Base-by-base conservation (phyloP, 1,284 basidiomycete species). In the Malassezia brasiliensis region DNA sequence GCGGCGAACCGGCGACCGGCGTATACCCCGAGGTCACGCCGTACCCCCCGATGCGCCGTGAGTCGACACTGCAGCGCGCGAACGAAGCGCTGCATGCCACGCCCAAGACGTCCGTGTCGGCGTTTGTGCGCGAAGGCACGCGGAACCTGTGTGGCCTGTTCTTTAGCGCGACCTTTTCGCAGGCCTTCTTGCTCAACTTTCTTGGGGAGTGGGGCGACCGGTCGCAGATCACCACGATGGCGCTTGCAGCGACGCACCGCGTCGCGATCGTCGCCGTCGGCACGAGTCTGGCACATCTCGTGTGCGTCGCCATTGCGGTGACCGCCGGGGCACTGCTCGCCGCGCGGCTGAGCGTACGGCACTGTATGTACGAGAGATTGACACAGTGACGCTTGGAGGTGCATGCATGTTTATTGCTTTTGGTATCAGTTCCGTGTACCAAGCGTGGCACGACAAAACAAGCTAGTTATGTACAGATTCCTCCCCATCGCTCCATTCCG, bases 181-280 rank as follows among this genome's bases (percentile, higher is more conserved):
- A 98, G 76, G 84, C 90, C 0, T 98, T 98, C 66, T 78, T 93
- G 36, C 79, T 98, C 53, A 96, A 93, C 0, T 98, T 98, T 77
- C 79, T 98, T 11, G 94, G 91, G 20, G 93, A 98, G 76, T 98
- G 93, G 93, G 94, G 93, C 1, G 94, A 98, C 77, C 79, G 93
- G 41, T 90, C 87, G 70, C 94, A 98, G 77, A 93, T 98, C 66
- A 87, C 94, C 0, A 98, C 93, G 0, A 96, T 98, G 63, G 91
- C 90, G 2, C 80, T 98, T 46, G 94, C 87, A 1, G 91, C 93
- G 34, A 89, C 93, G 22, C 89, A 96, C 14, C 51, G 50, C 28
- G 41, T 46, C 22, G 20, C 31, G 20, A 41, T 53, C 32, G 56
- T 58, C 20, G 56, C 51, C 6, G 37, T 58, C 34, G 44, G 46